Conservation (phyloP, 805 yeast species). For the Komagataella populi region DNA sequence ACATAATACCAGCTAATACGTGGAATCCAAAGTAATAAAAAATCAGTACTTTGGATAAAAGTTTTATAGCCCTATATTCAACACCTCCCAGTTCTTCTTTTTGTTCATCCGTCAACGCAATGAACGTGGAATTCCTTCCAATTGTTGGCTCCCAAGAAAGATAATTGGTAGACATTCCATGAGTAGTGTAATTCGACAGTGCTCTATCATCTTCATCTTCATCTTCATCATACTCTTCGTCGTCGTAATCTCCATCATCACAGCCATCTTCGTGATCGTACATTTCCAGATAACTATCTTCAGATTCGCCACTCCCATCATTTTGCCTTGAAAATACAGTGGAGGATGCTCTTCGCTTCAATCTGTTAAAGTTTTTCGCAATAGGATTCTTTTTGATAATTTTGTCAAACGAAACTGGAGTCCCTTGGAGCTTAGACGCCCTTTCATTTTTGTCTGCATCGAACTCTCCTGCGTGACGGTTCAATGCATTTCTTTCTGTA, state of each 20-base stretch:
- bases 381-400: background rate
- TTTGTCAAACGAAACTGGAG: background rate
- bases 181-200: slow-evolving; percentile 10
- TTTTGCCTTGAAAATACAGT: background rate
- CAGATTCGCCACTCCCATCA: background rate
- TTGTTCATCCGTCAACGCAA: slow-evolving; percentile 67
- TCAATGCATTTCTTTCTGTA: background rate
- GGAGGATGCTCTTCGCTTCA: background rate
- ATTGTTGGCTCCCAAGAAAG: slow-evolving; percentile 85
- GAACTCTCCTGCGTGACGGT: background rate
- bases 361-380: background rate
- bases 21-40: slow-evolving; percentile 70
- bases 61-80: slow-evolving; percentile 80
- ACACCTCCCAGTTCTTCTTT: slow-evolving; percentile 96
- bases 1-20: slow-evolving; percentile 32
- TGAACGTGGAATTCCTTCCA: slow-evolving; percentile 88
- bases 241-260: slow-evolving; percentile 3
- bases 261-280: slow-evolving; percentile 9
- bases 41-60: slow-evolving; percentile 52
- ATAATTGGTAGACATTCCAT: slow-evolving; percentile 42
- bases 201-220: slow-evolving; percentile 21
- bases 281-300: background rate
- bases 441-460: background rate
- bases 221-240: slow-evolving; percentile 6
- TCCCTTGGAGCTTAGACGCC: background rate